These are phyloP conservation scores for Lentinula guzmanii DNA, from an alignment of 768 basidiomycete species.

Conservation along the genomic window DNA sequence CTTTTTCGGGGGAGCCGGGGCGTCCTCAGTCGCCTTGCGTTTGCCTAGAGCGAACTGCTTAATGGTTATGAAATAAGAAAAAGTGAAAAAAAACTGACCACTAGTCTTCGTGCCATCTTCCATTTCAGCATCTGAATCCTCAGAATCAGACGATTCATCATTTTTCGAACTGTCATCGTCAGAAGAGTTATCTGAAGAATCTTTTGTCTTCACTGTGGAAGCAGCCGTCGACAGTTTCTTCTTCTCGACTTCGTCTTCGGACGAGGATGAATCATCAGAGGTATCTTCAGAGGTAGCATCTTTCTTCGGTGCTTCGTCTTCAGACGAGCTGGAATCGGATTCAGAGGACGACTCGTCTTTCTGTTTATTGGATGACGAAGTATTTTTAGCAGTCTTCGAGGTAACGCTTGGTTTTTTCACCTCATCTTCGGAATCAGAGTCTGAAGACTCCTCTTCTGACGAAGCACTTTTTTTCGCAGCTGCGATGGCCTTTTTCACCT, in stretches of 20 bases:
- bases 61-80: neutral
- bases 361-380: conserved; percentile 7
- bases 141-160: conserved; percentile 20
- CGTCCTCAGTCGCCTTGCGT: conserved; percentile 72
- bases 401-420: conserved; percentile 13
- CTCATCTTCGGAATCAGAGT: conserved; percentile 11
- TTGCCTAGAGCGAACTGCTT: conserved; percentile 40
- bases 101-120: conserved; percentile 29
- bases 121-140: conserved; percentile 57
- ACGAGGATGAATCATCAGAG: too few relatives aligned
- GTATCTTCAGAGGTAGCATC: too few relatives aligned
- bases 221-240: conserved; percentile 7
- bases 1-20: conserved; percentile 68
- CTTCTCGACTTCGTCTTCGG: conserved; percentile 3
- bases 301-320: conserved; percentile 18
- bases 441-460: conserved; percentile 16
- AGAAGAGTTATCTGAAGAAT: too few relatives aligned
- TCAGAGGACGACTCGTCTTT: conserved; percentile 5
- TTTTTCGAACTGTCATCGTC: conserved; percentile 3
- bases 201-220: conserved; percentile 12
- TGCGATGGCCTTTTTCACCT: conserved; percentile 31
- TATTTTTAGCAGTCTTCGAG: neutral
- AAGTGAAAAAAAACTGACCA: conserved; percentile 20
- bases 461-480: conserved; percentile 27
- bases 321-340: conserved; percentile 26